These are phyloP conservation scores for Inga leiocalycina DNA, from an alignment of 306 rosid genomes.

Conservation along the genomic window DNA sequence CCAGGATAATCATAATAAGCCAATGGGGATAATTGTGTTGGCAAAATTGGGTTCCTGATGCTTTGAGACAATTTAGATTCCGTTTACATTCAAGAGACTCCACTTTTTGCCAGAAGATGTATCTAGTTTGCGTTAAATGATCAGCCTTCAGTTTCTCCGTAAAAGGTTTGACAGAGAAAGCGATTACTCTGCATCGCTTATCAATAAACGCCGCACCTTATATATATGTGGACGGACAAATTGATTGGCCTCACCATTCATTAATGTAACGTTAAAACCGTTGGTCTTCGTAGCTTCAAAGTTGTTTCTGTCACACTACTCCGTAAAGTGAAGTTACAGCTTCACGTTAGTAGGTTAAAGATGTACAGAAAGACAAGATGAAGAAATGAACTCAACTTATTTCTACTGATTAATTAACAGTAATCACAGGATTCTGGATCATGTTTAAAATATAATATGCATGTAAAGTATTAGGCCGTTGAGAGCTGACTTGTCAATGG, in stretches of 20 bases:
- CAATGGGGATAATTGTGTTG: not conserved
- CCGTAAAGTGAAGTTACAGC: not conserved
- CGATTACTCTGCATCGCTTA: not conserved
- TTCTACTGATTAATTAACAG: not conserved
- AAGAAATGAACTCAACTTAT: not conserved
- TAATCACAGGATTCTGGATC: not conserved
- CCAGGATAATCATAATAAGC: not conserved
- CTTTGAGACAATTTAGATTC: not conserved
- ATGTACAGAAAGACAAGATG: not conserved
- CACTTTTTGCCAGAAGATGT: not conserved
- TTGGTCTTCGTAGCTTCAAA: not conserved
- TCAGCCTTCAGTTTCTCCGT: not conserved
- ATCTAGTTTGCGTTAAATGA: not conserved
- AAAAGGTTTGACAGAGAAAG: conserved; percentile 7
- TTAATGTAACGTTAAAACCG: not conserved
- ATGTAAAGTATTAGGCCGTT: not conserved
- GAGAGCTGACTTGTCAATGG: not conserved
- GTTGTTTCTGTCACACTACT: not conserved
- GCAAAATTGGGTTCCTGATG: not conserved
- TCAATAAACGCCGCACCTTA: not conserved
- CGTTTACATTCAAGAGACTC: not conserved
- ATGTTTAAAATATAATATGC: not conserved
- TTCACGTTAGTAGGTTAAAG: not conserved
- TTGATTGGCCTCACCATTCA: not conserved
- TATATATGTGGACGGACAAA: not conserved